Conservation (phyloP, 2,329 filamentous ascomycete species). For the Chrysoporthe austroafricana region DNA sequence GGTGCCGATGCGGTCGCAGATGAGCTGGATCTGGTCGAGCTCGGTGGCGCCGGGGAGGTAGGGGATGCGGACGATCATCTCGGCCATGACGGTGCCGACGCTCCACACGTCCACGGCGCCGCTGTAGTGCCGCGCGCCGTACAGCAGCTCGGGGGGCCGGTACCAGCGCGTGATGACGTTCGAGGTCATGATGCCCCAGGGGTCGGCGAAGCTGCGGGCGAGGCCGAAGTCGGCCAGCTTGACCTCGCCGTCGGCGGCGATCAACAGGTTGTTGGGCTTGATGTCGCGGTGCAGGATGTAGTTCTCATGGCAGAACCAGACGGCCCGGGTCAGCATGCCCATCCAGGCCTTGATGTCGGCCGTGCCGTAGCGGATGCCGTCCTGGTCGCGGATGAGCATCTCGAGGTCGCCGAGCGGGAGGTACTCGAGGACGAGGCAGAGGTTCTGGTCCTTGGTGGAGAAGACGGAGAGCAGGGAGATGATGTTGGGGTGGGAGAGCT, state of each 20-base stretch:
- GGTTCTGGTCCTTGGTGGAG: constrained; percentile 93
- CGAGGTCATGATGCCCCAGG: constrained; percentile 84
- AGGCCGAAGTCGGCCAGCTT: constrained; percentile 98
- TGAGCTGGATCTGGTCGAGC: constrained; percentile 82
- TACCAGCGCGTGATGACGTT: constrained; percentile 98
- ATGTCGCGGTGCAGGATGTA: constrained; percentile 96
- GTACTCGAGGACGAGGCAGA: constrained; percentile 94
- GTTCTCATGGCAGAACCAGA: constrained; percentile 97
- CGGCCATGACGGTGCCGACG: constrained; percentile 89
- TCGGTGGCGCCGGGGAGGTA: constrained; percentile 86
- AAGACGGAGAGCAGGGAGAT: constrained; percentile 92
- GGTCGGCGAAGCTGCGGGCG: constrained; percentile 86
- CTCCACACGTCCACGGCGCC: constrained; percentile 95
- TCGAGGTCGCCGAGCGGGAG: constrained; percentile 93
- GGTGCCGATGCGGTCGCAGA: constrained; percentile 84
- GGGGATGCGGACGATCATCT: constrained; percentile 80
- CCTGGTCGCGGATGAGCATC: constrained; percentile 86
- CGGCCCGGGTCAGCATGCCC: constrained; percentile 89
- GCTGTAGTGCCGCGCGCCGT: constrained; percentile 85
- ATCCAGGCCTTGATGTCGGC: constrained; percentile 98
- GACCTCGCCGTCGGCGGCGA: constrained; percentile 88
- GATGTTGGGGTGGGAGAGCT: constrained; percentile 93
- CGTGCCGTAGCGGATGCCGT: constrained; percentile 76
- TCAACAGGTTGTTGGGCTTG: constrained; percentile 97
- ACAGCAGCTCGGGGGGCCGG: constrained; percentile 89